Percentiles rank a stretch among this genome's conserved stretches.
phyloP scores from a whole-genome alignment of 2,329 filamentous ascomycete genomes.

The Hypoxylon sp. region DNA sequence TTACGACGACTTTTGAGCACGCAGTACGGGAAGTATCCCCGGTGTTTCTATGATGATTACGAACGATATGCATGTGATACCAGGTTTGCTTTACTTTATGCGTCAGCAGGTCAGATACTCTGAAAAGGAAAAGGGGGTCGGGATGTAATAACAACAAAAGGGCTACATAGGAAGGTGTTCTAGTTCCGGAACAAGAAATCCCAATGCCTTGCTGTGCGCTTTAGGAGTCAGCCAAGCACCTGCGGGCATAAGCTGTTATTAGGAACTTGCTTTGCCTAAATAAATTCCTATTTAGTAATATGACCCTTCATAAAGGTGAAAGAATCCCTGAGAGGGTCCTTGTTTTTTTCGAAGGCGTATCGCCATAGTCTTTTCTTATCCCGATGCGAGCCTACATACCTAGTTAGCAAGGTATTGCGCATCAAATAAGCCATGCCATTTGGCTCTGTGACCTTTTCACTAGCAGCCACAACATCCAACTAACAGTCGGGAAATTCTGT shows the following conservation, averaged over 20 bases:
- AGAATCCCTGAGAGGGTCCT: neutral
- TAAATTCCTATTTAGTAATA: neutral
- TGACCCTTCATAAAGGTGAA: neutral
- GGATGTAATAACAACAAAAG: constrained; percentile 13
- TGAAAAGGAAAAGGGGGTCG: constrained; percentile 15
- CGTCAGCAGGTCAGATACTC: constrained; percentile 15
- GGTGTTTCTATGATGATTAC: constrained; percentile 39
- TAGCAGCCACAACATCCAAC: no score
- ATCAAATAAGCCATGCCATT: no score
- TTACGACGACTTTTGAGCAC: constrained; percentile 43
- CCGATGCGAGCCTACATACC: no score
- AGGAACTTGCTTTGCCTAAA: constrained; percentile 6
- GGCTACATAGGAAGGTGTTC: constrained; percentile 5
- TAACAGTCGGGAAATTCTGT: no score
- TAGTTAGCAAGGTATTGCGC: no score
- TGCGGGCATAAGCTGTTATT: constrained; percentile 2
- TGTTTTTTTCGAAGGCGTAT: no score
- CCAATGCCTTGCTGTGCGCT: constrained; percentile 11
- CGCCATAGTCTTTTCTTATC: no score
- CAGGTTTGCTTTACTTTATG: constrained; percentile 40
- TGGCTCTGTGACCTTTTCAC: no score
- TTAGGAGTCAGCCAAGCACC: constrained; percentile 3
- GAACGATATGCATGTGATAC: constrained; percentile 46
- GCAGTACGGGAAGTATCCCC: neutral
- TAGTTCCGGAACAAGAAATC: neutral